phyloP scores from a whole-genome alignment of 805 yeast species.

The Wickerhamomyces canadensis region DNA sequence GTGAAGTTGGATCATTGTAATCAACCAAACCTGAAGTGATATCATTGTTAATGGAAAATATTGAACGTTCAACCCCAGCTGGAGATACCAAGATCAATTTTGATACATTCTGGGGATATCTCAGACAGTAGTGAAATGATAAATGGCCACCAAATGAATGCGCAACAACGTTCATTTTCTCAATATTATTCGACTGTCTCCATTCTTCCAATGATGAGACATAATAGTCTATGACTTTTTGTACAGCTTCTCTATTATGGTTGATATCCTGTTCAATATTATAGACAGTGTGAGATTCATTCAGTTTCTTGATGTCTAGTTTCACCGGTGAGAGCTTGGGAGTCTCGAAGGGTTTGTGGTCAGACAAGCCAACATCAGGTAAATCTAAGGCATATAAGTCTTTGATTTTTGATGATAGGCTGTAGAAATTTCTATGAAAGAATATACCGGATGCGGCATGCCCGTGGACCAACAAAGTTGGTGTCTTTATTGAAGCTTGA shows the following conservation, averaged over 20 bases:
- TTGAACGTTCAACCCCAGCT: constrained; percentile 70
- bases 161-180: constrained; percentile 57
- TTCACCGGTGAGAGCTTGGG: constrained; percentile 7
- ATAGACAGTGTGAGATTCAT: constrained; percentile 2
- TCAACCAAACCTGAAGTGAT: constrained; percentile 9
- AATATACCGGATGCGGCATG: constrained; percentile 90
- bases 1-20: constrained; percentile 16
- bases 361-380: constrained; percentile 66
- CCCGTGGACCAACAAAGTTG: constrained; percentile 72
- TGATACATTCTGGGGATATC: constrained; percentile 48
- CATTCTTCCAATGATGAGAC: constrained; percentile 57
- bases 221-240: constrained; percentile 49
- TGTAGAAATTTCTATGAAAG: constrained; percentile 64
- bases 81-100: constrained; percentile 65
- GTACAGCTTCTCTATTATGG: constrained; percentile 17
- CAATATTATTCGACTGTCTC: constrained; percentile 45
- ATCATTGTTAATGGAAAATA: constrained; percentile 46
- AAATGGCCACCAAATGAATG: constrained; percentile 81
- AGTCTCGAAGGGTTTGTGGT: constrained; percentile 19
- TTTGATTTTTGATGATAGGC: constrained; percentile 39
- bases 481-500: constrained; percentile 20
- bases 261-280: constrained; percentile 16
- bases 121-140: constrained; percentile 56
- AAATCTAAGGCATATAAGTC: constrained; percentile 66
- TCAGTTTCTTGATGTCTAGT: constrained; percentile 8